Evolutionary conservation across 176 grass and related monocot genomes (phyloP).

Genomic region (Aegilops speltoides): DNA sequence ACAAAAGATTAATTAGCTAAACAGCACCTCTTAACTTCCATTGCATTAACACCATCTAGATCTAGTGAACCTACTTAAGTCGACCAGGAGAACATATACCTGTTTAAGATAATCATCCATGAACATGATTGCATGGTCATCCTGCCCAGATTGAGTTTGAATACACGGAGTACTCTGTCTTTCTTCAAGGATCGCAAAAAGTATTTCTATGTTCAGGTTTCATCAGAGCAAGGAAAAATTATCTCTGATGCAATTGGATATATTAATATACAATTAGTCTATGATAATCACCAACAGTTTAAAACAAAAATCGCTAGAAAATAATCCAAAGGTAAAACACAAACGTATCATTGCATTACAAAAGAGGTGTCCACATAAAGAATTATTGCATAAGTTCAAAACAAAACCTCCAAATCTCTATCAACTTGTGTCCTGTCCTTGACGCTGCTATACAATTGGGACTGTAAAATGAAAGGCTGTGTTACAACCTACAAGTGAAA

Average conservation of each 20-base stretch:
- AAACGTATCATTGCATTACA: neutral
- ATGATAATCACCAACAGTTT: neutral
- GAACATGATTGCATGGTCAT: slow-evolving; percentile 95
- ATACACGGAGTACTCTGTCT: slow-evolving; percentile 63
- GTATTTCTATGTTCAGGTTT: neutral
- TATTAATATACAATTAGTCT: neutral
- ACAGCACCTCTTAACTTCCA: neutral
- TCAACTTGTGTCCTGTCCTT: slow-evolving; percentile 94
- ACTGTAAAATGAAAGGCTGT: slow-evolving; percentile 72
- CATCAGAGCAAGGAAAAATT: neutral
- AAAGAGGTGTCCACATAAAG: neutral
- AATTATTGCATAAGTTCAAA: slow-evolving; percentile 27
- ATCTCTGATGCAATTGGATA: neutral
- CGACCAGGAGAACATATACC: slow-evolving; percentile 35
- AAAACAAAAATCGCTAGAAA: slow-evolving; percentile 12
- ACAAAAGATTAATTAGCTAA: neutral
- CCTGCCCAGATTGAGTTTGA: slow-evolving; percentile 82
- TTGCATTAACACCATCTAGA: neutral
- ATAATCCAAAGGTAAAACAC: slow-evolving; percentile 2
- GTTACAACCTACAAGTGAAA: slow-evolving; percentile 45
- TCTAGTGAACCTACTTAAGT: slow-evolving; percentile 2
- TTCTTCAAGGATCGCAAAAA: slow-evolving; percentile 68
- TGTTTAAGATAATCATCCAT: slow-evolving; percentile 83
- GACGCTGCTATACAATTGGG: slow-evolving; percentile 80
- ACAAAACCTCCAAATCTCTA: slow-evolving; percentile 82